Evolutionary conservation across 2,329 filamentous ascomycete genomes (phyloP).

Genomic region (Aspergillus sp.): DNA sequence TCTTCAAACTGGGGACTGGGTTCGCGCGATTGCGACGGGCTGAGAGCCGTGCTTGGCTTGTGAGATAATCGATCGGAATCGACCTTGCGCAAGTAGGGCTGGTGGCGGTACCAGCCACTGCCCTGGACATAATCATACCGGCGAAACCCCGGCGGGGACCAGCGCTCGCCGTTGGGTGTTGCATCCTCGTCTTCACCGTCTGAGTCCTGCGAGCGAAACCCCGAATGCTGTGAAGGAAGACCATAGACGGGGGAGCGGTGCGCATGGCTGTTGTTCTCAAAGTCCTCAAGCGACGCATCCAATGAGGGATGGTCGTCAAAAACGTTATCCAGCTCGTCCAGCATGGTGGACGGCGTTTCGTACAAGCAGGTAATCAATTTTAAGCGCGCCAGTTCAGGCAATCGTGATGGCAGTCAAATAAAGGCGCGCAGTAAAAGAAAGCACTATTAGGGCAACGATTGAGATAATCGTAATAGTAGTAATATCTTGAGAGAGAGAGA

Average conservation of each 20-base stretch:
- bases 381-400: too few relatives aligned
- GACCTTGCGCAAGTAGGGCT: slow-evolving; percentile 40
- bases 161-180: slow-evolving; percentile 41
- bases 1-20: slow-evolving; percentile 54
- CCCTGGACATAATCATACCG: slow-evolving; percentile 42
- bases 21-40: slow-evolving; percentile 48
- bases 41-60: slow-evolving; percentile 35
- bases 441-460: too few relatives aligned
- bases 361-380: slow-evolving; percentile 16
- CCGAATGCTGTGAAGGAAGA: slow-evolving; percentile 53
- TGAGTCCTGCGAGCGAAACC: slow-evolving; percentile 50
- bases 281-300: slow-evolving; percentile 54
- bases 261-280: slow-evolving; percentile 45
- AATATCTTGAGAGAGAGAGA: too few relatives aligned
- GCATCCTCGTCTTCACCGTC: slow-evolving; percentile 34
- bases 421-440: too few relatives aligned
- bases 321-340: slow-evolving; percentile 41
- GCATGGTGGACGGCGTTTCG: slow-evolving; percentile 34
- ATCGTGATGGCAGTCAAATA: slow-evolving; percentile 7
- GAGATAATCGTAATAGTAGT: too few relatives aligned
- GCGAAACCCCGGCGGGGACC: slow-evolving; percentile 59
- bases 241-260: slow-evolving; percentile 46
- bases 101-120: slow-evolving; percentile 48
- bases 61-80: slow-evolving; percentile 31
- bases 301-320: slow-evolving; percentile 54